Conservation (phyloP, 495 filamentous ascomycete species). For the Tuber aestivum region DNA sequence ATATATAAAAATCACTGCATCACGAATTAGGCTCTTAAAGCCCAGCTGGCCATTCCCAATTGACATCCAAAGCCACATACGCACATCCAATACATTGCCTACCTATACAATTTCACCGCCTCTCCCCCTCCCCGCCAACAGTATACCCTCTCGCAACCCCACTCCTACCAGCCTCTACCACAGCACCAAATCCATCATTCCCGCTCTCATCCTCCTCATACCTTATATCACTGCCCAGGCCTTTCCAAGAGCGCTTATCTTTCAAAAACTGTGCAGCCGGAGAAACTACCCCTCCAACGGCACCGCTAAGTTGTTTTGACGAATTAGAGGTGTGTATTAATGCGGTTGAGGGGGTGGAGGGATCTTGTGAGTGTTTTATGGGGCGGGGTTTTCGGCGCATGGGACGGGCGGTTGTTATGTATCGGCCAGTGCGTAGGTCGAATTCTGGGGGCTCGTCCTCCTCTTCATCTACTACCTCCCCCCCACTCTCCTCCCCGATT, state of each 20-base stretch:
- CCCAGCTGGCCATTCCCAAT: background rate
- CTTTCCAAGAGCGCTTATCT: slow-evolving; percentile 81
- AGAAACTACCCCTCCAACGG: slow-evolving; percentile 72
- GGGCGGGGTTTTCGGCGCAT: slow-evolving; percentile 52
- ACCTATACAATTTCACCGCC: slow-evolving; percentile 12
- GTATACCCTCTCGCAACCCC: slow-evolving; percentile 89
- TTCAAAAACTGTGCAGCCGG: slow-evolving; percentile 83
- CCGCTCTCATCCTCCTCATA: slow-evolving; percentile 54
- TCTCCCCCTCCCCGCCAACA: slow-evolving; percentile 52
- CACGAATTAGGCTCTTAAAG: background rate
- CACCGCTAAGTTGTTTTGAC: slow-evolving; percentile 49
- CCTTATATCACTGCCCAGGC: slow-evolving; percentile 79
- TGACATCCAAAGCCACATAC: background rate
- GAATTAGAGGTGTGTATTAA: slow-evolving; percentile 36
- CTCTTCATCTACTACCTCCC: slow-evolving; percentile 38
- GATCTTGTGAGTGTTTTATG: slow-evolving; percentile 30
- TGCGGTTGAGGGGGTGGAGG: slow-evolving; percentile 33
- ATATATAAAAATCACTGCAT: background rate
- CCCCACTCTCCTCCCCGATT: slow-evolving; percentile 46
- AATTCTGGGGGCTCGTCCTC: slow-evolving; percentile 72
- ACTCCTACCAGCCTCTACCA: slow-evolving; percentile 74
- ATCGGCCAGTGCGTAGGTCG: slow-evolving; percentile 79
- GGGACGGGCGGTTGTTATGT: slow-evolving; percentile 75
- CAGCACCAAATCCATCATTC: slow-evolving; percentile 45
- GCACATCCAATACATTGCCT: background rate